Evolutionary conservation across 352 stramenopile genomes (phyloP), one percentile per base, ranked within the genome.

Genomic region (Pythium phragmitis): DNA sequence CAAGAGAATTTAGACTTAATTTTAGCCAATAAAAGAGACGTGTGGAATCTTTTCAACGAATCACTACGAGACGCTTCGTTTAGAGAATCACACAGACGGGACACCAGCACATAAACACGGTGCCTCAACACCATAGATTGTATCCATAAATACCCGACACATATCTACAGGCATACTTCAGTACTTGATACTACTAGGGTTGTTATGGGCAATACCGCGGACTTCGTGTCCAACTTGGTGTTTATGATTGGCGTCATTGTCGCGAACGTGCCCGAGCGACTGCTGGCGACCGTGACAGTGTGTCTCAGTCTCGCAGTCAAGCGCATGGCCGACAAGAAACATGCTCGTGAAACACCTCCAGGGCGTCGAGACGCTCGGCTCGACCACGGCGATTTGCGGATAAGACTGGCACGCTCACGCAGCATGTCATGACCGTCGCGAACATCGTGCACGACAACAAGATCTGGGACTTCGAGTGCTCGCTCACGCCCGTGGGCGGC

Each of bases 261-360:
- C 7, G 94, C 94, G n/a, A 98, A 97, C 67, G 91, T 98, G 14
- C 94, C 93, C 0, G 89, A 98, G 21, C 21, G 92, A 0, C 68
- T 98, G 7, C 68, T 97, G 5, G 91, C 90, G 8, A 98, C 91
- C 0, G 89, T 98, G 21, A 98, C 92, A 0, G 87, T 98, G 47
- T 97, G 87, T 46, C 70, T 98, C 17, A 97, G 88, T 69, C 69
- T 98, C 9, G 92, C 92, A 30, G 93, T 91, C 2, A 89, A 89
- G 19, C 78, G 89, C 23, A 98, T 98, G 91, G 82, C 80, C 2
- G 72, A 73, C 43, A 97, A 97, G 73, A 92, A 88, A 1, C 57
- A 91, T 98, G 57, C 73, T 98, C 14, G 92, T 98, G n/a, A 98
- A 98, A 78, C 96, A 97, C 60, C 74, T 98, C 28, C 84, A 98